phyloP scores from a whole-genome alignment of 2,329 filamentous ascomycete species.

The Trichoderma cornu-damae region DNA sequence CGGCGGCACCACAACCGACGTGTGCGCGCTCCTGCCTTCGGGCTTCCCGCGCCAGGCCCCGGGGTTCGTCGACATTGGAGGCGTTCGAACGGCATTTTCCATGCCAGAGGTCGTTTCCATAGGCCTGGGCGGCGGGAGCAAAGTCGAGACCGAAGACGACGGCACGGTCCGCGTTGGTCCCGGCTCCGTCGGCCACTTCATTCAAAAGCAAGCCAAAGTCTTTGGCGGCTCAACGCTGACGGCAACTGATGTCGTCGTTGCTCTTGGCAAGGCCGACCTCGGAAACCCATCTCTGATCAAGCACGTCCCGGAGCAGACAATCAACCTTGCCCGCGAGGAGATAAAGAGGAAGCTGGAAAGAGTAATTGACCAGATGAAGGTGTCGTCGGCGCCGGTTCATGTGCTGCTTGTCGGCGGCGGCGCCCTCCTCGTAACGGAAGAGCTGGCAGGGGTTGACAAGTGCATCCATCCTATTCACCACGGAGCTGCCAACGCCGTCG shows the following conservation, averaged over 20 bases:
- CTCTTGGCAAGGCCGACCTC: constrained; percentile 29
- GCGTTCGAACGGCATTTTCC: constrained; percentile 55
- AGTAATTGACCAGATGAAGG: constrained; percentile 53
- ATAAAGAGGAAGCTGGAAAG: constrained; percentile 46
- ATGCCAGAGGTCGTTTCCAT: constrained; percentile 53
- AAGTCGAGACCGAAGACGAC: constrained; percentile 25
- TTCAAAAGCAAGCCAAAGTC: constrained; percentile 43
- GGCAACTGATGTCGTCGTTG: constrained; percentile 48
- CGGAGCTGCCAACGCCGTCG: constrained; percentile 56
- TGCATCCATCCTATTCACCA: constrained; percentile 48
- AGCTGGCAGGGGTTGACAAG: constrained; percentile 45
- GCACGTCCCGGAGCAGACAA: constrained; percentile 22
- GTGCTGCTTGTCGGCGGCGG: constrained; percentile 56
- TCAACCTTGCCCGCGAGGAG: constrained; percentile 28
- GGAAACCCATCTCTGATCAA: constrained; percentile 30
- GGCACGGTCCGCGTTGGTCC: constrained; percentile 46
- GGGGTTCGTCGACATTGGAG: constrained; percentile 53
- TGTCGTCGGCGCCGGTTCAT: constrained; percentile 46
- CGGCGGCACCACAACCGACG: constrained; percentile 57
- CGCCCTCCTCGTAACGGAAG: constrained; percentile 45
- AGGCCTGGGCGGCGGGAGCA: constrained; percentile 51
- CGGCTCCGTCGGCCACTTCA: constrained; percentile 49
- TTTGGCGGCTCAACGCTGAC: constrained; percentile 53
- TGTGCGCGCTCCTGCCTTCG: constrained; percentile 51
- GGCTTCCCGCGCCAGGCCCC: constrained; percentile 57